Evolutionary conservation across 1,284 basidiomycete genomes (phyloP).

Genomic region (Flammula alnicola): DNA sequence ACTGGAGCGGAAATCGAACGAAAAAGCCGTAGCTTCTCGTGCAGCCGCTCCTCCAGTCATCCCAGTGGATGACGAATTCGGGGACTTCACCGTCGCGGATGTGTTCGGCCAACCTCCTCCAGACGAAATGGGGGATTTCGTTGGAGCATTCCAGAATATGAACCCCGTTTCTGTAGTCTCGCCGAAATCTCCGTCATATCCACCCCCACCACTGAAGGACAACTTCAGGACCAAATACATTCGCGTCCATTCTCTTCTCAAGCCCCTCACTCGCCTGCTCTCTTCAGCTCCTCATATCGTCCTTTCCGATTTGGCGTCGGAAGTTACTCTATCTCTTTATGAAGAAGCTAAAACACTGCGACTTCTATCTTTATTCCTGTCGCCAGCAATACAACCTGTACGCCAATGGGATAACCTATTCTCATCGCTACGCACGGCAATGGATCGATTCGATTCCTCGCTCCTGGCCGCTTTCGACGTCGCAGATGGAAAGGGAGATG

Average conservation of each 20-base stretch:
- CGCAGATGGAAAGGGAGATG: constrained; percentile 75
- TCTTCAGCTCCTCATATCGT: constrained; percentile 60
- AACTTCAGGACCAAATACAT: constrained; percentile 56
- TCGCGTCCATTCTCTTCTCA: constrained; percentile 68
- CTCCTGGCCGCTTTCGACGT: constrained; percentile 85
- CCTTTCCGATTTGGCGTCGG: constrained; percentile 56
- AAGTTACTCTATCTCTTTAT: constrained; percentile 36
- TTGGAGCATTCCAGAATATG: constrained; percentile 41
- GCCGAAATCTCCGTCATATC: constrained; percentile 35
- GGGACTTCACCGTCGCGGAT: constrained; percentile 73
- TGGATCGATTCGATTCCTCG: constrained; percentile 87
- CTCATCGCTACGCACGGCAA: constrained; percentile 73
- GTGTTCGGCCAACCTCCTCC: constrained; percentile 43
- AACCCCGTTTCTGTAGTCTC: constrained; percentile 14
- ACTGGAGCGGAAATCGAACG: constrained; percentile 53
- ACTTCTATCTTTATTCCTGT: constrained; percentile 77
- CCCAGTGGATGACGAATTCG: constrained; percentile 85
- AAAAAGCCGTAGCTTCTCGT: constrained; percentile 40
- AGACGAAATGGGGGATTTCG: constrained; percentile 62
- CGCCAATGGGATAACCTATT: constrained; percentile 66
- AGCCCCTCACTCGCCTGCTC: constrained; percentile 58
- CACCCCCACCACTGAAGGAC: constrained; percentile 38
- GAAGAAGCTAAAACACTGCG: constrained; percentile 66
- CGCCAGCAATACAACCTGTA: constrained; percentile 66
- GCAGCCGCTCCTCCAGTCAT: constrained; percentile 58